Base-by-base conservation (phyloP, 169 alveolate genomes). In the Plasmodium ovale region DNA sequence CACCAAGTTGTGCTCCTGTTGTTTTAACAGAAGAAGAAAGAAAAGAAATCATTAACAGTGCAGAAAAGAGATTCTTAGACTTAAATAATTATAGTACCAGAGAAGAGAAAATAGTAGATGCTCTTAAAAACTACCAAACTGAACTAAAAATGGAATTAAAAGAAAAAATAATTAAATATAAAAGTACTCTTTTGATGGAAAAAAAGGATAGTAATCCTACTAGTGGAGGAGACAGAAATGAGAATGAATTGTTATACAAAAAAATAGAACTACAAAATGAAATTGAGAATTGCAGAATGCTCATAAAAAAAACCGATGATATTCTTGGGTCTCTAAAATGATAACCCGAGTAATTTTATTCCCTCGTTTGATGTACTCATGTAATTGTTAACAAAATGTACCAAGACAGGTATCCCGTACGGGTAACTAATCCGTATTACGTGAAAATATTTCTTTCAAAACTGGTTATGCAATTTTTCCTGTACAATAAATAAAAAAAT, bases 11-110 rank as follows among this genome's bases (percentile, higher is more conserved):
- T 59, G 74, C 90, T 16, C 69, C 71, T 2, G 19, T 70, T 6
- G 71, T 67, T 21, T 82, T 82, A 59, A 82, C 90, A 23, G 85
- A 82, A 16, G 90, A 82, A 56, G 90, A 82, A 56, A 82, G 35
- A 68, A 82, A 69, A 69, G 84, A 65, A 51, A 69, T 69, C 21
- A 65, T 82, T 16, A 21, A 82, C 12, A 68, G 49, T 31, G 74
- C 90, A 12, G 62, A 37, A 44, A 31, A 64, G 6, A 27, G 47
- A 31, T 67, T 42, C 14, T 10, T 27, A 1, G 60, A 67, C 10
- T 33, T 65, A 16, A 51, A 47, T 16, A 67, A 65, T 37, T 19
- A 68, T 35, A 51, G 21, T 53, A 49, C 54, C 21, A 51, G 31
- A 33, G 90, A 82, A 67, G 90, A 82, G 4, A 82, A 65, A 39